phyloP scores from a whole-genome alignment of 176 grass and related monocot species.

The Cenchrus americanus region DNA sequence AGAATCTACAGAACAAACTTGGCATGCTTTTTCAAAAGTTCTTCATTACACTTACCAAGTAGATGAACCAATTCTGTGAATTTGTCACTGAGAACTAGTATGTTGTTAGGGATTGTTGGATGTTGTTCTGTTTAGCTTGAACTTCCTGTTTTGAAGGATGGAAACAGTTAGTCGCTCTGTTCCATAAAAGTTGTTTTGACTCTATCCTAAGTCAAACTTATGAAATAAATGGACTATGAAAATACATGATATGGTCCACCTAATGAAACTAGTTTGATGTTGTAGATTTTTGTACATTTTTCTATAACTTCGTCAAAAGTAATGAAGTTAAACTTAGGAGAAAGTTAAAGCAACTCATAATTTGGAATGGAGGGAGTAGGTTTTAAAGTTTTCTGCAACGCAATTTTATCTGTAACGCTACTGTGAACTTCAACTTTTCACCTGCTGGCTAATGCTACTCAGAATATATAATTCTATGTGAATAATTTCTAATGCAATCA shows the following conservation, averaged over 20 bases:
- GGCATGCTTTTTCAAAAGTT: not conserved
- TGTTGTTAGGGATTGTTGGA: not conserved
- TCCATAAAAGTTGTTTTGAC: too few relatives aligned
- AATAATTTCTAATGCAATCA: not conserved
- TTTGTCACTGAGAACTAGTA: not conserved
- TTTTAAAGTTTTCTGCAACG: not conserved
- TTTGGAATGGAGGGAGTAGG: too few relatives aligned
- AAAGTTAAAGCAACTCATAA: too few relatives aligned
- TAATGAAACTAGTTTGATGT: too few relatives aligned
- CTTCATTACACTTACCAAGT: not conserved
- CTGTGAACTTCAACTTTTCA: not conserved
- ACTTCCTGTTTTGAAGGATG: slow-evolving; percentile 4
- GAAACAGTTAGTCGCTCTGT: not conserved
- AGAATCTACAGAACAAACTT: not conserved
- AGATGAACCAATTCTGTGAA: not conserved
- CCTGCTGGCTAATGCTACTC: not conserved
- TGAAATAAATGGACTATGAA: too few relatives aligned
- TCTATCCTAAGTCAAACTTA: too few relatives aligned
- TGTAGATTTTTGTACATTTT: too few relatives aligned
- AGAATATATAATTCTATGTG: not conserved
- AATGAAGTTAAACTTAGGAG: too few relatives aligned
- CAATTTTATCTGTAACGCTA: not conserved
- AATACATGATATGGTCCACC: too few relatives aligned
- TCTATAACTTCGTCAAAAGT: too few relatives aligned
- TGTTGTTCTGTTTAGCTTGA: not conserved